Evolutionary conservation across 2,329 filamentous ascomycete species (phyloP), one percentile per base, ranked within the genome.

Genomic region (Verticillium longisporum): DNA sequence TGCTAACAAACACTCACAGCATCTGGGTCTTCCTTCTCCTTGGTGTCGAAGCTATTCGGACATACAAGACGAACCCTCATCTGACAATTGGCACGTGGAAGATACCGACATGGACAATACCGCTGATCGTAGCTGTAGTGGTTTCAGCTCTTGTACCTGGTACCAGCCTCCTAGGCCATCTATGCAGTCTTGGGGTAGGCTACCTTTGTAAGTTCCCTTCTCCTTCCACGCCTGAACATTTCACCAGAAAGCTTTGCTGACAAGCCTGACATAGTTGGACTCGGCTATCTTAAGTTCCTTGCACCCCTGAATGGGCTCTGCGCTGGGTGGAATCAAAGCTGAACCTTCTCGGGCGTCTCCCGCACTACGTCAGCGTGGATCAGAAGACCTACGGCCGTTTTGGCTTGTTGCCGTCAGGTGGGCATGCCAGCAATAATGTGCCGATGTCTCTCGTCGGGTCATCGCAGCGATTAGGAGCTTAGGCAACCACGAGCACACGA

Each of bases 381-480:
- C 93, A 97, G 75, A 97, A 97, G 81, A 97, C 91, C 6, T 97
- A 94, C 70, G 94, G 94, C 7, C 84, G 94, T 59, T 97, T 96
- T 69, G 94, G 94, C 1, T 90, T 97, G 14, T 78, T 98, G 61
- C 94, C 93, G 2, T 82, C 86, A 1, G 79, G 69, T 66, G 70
- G 70, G 50, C 72, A 74, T 60, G 71, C 75, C 18, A 71, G 76
- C 6, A 76, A 78, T 64, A 50, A 13, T 50, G 73, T 81, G 15
- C 78, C 82, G 1, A 78, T 89, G 67, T 86, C 86, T 60, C 83
- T 90, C 62, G 78, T 90, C 55, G 86, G 83, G 18, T 82, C 79
- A 57, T 83, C 82, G 31, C 89, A 92, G 72, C 82, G 90, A 65
- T 76, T 92, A 54, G 89, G 90, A 1, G 83, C 89, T 58, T 92